Conservation (phyloP, 2,329 filamentous ascomycete genomes). For the Bimuria novae-zelandiae region DNA sequence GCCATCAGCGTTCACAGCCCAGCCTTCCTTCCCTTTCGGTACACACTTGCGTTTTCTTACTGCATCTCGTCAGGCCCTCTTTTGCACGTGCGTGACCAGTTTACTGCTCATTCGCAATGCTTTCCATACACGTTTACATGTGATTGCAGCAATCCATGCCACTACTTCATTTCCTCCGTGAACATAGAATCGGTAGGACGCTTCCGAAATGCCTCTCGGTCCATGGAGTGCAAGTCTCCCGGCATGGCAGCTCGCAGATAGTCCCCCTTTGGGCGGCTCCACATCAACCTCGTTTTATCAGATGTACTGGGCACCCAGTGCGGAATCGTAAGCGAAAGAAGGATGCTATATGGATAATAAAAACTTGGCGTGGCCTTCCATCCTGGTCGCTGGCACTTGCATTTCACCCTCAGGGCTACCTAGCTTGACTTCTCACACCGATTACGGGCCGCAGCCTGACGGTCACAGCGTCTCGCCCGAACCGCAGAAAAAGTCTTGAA, state of each 20-base stretch:
- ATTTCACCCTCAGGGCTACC: neutral
- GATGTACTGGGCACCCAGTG: neutral
- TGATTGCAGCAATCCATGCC: too few relatives aligned
- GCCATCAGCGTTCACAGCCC: neutral
- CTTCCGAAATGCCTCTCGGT: too few relatives aligned
- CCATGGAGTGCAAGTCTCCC: too few relatives aligned
- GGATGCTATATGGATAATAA: neutral
- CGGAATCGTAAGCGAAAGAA: neutral
- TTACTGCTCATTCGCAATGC: too few relatives aligned
- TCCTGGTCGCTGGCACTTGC: slow-evolving; percentile 11
- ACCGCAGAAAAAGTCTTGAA: neutral
- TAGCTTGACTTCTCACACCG: slow-evolving; percentile 14
- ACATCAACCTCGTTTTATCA: neutral
- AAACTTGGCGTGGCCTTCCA: neutral
- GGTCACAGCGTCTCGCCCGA: slow-evolving; percentile 4
- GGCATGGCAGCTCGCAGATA: too few relatives aligned
- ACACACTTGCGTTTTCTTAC: neutral
- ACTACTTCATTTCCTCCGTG: too few relatives aligned
- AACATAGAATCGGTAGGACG: too few relatives aligned
- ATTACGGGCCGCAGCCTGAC: slow-evolving; percentile 17
- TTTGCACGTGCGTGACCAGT: too few relatives aligned
- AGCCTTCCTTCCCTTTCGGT: slow-evolving; percentile 4
- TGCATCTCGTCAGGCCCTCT: too few relatives aligned
- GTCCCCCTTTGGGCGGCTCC: too few relatives aligned
- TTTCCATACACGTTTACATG: too few relatives aligned